Percentiles rank a stretch among this genome's conserved stretches.
Evolutionary conservation across 2,329 filamentous ascomycete genomes (phyloP).

Genomic region (Celoporthe dispersa): DNA sequence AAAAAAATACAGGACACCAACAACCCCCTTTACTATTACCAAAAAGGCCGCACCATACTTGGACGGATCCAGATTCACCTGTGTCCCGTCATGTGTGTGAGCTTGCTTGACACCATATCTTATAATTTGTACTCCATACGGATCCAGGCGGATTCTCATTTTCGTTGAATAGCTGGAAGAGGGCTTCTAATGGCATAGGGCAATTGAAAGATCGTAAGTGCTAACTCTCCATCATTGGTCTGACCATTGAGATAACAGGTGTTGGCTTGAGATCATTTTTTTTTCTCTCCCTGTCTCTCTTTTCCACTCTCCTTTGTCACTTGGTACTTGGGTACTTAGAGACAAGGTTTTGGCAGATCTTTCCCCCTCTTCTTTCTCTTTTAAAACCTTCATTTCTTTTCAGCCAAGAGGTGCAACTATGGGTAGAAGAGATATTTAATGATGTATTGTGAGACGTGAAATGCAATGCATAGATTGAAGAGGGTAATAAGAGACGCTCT

Average conservation of each 20-base stretch:
- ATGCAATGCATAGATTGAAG: not conserved
- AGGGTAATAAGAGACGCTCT: not conserved
- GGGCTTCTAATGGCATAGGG: not conserved
- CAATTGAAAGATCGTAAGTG: not conserved
- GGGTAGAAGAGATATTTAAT: not conserved
- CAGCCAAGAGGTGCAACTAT: not conserved
- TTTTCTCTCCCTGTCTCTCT: not conserved
- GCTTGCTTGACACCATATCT: not conserved
- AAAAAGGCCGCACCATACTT: not conserved
- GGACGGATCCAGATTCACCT: not conserved
- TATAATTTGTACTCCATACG: not conserved
- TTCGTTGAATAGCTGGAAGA: not conserved
- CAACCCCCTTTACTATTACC: not conserved
- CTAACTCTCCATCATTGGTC: not conserved
- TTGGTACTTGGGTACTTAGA: not conserved
- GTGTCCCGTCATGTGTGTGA: not conserved
- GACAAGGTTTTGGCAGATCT: not conserved
- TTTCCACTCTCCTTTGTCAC: not conserved
- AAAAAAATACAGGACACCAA: not conserved
- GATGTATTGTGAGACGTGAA: not conserved
- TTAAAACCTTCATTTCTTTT: too few species aligned
- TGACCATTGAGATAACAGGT: not conserved
- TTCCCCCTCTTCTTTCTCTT: not conserved
- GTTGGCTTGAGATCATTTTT: conserved; percentile 1
- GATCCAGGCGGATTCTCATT: conserved; percentile 5